Evolutionary conservation across 2,329 filamentous ascomycete species (phyloP), one percentile per base, ranked within the genome.

Genomic region (Aspergillus tamarii): DNA sequence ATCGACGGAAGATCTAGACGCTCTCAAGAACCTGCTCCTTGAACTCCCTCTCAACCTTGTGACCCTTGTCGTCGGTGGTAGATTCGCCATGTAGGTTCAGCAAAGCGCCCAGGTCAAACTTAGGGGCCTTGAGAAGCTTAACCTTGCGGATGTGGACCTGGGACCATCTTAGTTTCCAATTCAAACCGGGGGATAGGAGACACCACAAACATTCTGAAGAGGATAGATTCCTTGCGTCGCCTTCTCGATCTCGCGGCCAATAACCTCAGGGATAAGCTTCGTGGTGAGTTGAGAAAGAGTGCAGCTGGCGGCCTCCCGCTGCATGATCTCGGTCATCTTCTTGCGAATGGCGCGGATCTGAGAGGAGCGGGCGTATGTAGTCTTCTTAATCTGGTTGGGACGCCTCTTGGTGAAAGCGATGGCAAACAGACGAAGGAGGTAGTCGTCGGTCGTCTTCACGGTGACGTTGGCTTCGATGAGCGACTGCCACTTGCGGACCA

Each of bases 371-470:
- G 95, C 95, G 81, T 99, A 99, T 81, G 95, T 99, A 78, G 95
- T 99, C 92, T 98, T 99, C 92, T 97, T 97, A 88, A 99, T 94
- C 89, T 99, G 95, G 88, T 98, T 99, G 77, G 93, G 93, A 80
- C 95, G 91, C 84, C 93, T 89, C 91, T 98, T 98, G 84, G 95
- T 99, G 89, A 99, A 99, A 76, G 92, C 95, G 76, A 99, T 99
- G 82, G 93, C 93, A 87, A 99, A 99, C 76, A 99, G 90, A 78
- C 95, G 93, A 85, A 99, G 89, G 82, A 98, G 94, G 88, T 99
- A 98, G 85, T 99, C 95, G 82, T 99, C 95, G 82, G 95, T 98
- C 77, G 95, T 98, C 92, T 98, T 98, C 88, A 99, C 94, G 73
- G 96, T 97, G 80, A 98, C 90, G 84, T 99, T 99, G 87, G 95